Evolutionary conservation across 169 alveolate genomes (phyloP), one percentile per base, ranked within the genome.

Genomic region (Plasmodium adleri): DNA sequence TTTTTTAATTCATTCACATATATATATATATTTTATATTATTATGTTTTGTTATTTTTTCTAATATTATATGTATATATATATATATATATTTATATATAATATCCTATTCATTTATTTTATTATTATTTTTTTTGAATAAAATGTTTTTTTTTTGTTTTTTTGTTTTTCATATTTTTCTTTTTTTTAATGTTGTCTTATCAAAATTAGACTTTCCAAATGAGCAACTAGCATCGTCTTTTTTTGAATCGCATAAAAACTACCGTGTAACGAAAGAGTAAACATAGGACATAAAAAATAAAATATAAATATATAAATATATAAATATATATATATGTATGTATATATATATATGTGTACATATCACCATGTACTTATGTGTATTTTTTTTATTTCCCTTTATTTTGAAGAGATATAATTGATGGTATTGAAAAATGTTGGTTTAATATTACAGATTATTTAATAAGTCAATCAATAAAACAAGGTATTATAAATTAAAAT

Each of bases 381-480:
- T 2, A 13, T n/a, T n/a, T 47, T 17, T 60, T 58, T 8, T 32
- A 10, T 22, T 66, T 62, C 28, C 67, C 60, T n/a, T 26, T 52
- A 32, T 60, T 60, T 70, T 20, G 20, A 52, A 78, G 90, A 45
- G 90, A 78, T 50, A 47, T 78, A 78, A 39, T 78, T 45, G 90
- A 78, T 26, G 80, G 90, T 1, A 66, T 78, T 66, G 90, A 78
- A 47, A 78, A 78, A 39, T 78, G 80, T 62, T 78, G 90, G 90
- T 78, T 78, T 71, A 68, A 78, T 62, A 45, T 78, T 6, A 50
- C 90, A 24, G 56, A 66, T 24, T 78, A 78, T 26, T 58, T 78
- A 49, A 78, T 78, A 52, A 78, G 56, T 60, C 63, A 78, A 24
- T 78, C 90, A 54, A 64, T 78, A 67, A 78, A 78, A 45, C 76